Conservation (phyloP, 495 filamentous ascomycete genomes). For the Penicillium soppii region DNA sequence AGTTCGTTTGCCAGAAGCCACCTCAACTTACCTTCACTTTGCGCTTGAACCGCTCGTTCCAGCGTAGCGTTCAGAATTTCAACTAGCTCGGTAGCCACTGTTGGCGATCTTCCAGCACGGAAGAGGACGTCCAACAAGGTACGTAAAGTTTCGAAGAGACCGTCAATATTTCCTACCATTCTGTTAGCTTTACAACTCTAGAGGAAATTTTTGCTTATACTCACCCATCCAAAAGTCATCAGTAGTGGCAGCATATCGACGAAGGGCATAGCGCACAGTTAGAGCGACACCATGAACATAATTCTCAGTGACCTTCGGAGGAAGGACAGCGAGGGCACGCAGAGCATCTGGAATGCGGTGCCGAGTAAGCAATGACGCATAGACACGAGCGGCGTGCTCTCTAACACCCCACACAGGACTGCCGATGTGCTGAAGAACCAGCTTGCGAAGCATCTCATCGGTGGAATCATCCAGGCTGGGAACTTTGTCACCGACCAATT, state of each 20-base stretch:
- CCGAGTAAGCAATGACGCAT: conserved; percentile 61
- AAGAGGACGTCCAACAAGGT: conserved; percentile 28
- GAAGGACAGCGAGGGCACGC: conserved; percentile 40
- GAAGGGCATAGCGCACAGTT: conserved; percentile 49
- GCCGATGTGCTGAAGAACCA: conserved; percentile 50
- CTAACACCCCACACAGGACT: conserved; percentile 84
- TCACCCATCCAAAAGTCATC: conserved; percentile 31
- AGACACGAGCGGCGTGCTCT: conserved; percentile 83
- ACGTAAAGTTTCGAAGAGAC: conserved; percentile 26
- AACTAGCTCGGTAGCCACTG: conserved; percentile 38
- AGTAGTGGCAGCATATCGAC: conserved; percentile 33
- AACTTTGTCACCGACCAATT: conserved; percentile 65
- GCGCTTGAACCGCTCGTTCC: conserved; percentile 33
- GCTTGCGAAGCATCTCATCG: conserved; percentile 31
- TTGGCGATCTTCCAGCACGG: conserved; percentile 35
- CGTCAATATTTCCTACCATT: conserved; percentile 26
- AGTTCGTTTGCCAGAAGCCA: background rate
- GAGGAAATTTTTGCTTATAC: background rate
- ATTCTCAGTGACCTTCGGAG: conserved; percentile 51
- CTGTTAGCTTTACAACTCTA: background rate
- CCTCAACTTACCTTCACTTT: conserved; percentile 26
- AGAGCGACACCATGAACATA: conserved; percentile 62
- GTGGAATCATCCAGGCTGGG: conserved; percentile 33
- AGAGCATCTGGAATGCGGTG: conserved; percentile 52
- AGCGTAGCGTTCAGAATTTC: conserved; percentile 42